Evolutionary conservation across 331 rosid species (phyloP), one percentile per base, ranked within the genome.

Genomic region (Cydonia oblonga): DNA sequence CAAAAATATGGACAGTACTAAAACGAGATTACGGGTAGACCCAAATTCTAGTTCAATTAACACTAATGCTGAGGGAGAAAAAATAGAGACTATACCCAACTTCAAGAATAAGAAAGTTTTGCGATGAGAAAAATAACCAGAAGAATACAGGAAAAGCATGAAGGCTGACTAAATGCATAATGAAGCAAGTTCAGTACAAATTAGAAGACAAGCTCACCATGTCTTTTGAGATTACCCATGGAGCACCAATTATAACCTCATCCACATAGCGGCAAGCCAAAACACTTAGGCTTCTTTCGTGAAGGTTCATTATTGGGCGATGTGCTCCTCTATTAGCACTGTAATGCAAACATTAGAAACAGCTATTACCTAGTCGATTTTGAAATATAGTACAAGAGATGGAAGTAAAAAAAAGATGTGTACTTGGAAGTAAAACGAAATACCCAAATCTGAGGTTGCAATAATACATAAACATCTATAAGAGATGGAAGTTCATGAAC

Each of bases 231-330:
- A 86, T 82, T 77, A 78, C 87, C 85, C 84, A 86, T 19, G 90
- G 90, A 72, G 90, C 85, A 70, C 90, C 90, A 9, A 86, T 86
- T 75, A 86, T 86, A 75, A 86, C 90, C 80, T 86, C 90, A 40
- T 86, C 90, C 57, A 86, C 90, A 78, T 86, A 76, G 62, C 90
- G 90, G 79, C 90, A 83, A 52, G 87, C 90, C 79, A 86, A 74
- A 53, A 86, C 90, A 69, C 90, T 86, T 58, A 86, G 73, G 80
- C 90, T 86, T 81, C 90, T 81, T 76, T 86, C 90, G 19, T 86
- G 90, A 66, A 86, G 90, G 76, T 83, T 83, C 90, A 86, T 86
- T 68, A 86, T 83, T 22, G 90, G 90, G 30, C 87, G 87, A 81
- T 86, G 90, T 75, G 82, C 86, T 61, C 90, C 90, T 77, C 84